Base-by-base conservation (phyloP, 164 flowering plant genomes). In the Vitis labrusca region DNA sequence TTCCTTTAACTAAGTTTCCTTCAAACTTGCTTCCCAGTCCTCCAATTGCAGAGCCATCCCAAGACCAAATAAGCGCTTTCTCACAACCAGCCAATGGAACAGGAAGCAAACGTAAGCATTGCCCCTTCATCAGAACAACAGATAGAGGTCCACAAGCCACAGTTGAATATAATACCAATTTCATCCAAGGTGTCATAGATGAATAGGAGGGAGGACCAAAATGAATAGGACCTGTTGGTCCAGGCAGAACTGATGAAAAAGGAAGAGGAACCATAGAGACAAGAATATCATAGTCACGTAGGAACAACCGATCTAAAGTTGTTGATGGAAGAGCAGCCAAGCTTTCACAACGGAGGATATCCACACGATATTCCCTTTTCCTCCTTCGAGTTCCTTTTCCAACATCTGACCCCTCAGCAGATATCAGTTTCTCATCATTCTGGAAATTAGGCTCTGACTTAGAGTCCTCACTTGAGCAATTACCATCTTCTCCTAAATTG, bases 141-240 rank as follows among this genome's bases (percentile, higher is more conserved):
- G 98, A 89, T 19, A 95, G 65, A 62, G 99, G 99, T 65, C 99
- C 99, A 86, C 81, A 74, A 72, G 70, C 83, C 62, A 82, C 81
- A 73, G 89, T 76, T 69, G 98, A 81, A 76, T 93, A 95, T 15
- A 95, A 67, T 48, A 87, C 91, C 79, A 95, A 77, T 78, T 95
- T 95, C 97, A 95, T 90, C 99, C 99, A 95, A 68, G 97, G 99
- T 57, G 98, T 89, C 97, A 93, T 89, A 19, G 93, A 88, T 56
- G 91, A 86, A 76, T 93, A 89, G 23, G 94, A 86, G 19, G 98
- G 98, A 63, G 99, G 95, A 55, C 99, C 99, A 76, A 95, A 95
- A 88, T 95, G 97, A 73, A 93, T 82, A 27, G 98, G 97, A 32
- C 93, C 96, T 29, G 86, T 69, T 51, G 94, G 83, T 74, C 99